Evolutionary conservation across 2,329 filamentous ascomycete species (phyloP).

Genomic region (Sarocladium strictum): DNA sequence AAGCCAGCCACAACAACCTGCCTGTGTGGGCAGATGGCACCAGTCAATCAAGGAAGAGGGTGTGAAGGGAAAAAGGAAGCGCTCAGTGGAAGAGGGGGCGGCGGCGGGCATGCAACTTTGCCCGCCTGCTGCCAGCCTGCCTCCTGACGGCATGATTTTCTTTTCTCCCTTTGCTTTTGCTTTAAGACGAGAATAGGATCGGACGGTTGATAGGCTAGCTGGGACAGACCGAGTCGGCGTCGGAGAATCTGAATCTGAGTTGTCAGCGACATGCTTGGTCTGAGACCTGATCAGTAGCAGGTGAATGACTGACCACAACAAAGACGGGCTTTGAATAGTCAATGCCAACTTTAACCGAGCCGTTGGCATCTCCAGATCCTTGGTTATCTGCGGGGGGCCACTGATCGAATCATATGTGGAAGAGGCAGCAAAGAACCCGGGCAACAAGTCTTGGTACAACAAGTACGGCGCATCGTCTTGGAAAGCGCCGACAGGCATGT

Average conservation of each 20-base stretch:
- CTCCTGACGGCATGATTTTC: not conserved
- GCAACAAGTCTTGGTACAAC: not conserved
- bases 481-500: not conserved
- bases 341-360: not conserved
- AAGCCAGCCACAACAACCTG: not conserved
- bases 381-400: too few relatives aligned
- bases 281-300: not conserved
- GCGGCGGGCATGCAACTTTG: not conserved
- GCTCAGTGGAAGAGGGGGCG: not conserved
- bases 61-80: not conserved
- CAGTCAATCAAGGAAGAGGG: slow-evolving; percentile 1
- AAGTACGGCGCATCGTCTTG: not conserved
- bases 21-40: slow-evolving; percentile 5
- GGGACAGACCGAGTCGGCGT: too few relatives aligned
- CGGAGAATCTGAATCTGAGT: not conserved
- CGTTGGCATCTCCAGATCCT: not conserved
- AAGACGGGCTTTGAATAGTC: too few relatives aligned
- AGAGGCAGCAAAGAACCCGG: too few relatives aligned
- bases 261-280: not conserved
- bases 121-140: not conserved
- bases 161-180: not conserved
- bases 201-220: too few relatives aligned
- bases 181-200: not conserved
- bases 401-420: not conserved
- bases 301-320: not conserved